Conservation (phyloP, 2,329 filamentous ascomycete species). For the Aspergillus sp. region DNA sequence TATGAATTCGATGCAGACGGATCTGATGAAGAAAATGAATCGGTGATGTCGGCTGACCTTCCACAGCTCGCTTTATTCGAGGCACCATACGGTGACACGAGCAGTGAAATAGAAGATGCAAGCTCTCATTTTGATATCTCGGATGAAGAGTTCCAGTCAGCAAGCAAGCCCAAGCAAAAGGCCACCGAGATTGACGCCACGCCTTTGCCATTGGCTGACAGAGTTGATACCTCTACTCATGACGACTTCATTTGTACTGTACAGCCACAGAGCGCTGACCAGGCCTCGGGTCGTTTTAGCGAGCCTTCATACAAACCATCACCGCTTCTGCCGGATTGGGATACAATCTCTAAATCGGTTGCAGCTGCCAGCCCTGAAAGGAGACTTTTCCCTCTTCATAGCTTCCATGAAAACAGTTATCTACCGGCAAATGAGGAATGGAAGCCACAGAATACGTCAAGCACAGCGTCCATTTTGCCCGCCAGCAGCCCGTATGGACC, state of each 20-base stretch:
- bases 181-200: neutral
- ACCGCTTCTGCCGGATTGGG: no score
- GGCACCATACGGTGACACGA: neutral
- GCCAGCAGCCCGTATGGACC: no score
- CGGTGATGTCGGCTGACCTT: neutral
- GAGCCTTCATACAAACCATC: no score
- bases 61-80: no score
- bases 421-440: no score
- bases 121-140: slow-evolving; percentile 1
- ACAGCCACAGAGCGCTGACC: neutral
- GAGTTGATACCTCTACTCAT: neutral
- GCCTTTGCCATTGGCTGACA: neutral
- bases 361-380: no score
- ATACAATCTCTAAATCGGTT: no score
- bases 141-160: neutral
- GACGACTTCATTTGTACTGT: neutral
- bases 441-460: no score
- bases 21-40: slow-evolving; percentile 2
- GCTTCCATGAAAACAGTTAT: no score
- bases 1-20: slow-evolving; percentile 4
- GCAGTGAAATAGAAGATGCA: neutral
- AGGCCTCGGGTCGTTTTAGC: neutral
- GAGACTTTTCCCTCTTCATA: no score
- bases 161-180: no score
- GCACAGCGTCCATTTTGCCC: no score